Percentiles rank a stretch among this genome's conserved stretches.
phyloP scores from a whole-genome alignment of 2,329 filamentous ascomycete species.

The Neonectria magnoliae region DNA sequence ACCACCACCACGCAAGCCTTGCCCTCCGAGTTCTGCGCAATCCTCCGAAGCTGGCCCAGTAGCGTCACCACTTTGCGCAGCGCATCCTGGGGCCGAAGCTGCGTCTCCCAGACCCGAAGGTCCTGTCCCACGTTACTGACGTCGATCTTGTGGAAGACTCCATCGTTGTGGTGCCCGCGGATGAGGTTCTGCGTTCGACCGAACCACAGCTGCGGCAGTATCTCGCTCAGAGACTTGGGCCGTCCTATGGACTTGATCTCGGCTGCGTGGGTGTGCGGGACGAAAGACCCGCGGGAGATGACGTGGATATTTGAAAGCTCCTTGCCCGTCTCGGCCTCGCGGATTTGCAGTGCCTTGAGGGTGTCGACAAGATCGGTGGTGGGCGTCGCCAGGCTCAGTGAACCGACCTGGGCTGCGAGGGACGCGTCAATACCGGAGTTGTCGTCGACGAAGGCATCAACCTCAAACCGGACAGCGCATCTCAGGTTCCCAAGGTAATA shows the following conservation, averaged over 20 bases:
- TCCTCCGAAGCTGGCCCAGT: conserved; percentile 8
- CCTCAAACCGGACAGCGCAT: conserved; percentile 34
- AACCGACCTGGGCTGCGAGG: neutral
- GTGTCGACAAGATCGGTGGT: neutral
- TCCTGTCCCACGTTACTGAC: conserved; percentile 5
- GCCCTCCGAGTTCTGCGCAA: neutral
- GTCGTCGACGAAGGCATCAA: conserved; percentile 21
- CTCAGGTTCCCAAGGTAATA: conserved; percentile 31
- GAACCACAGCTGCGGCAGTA: conserved; percentile 43
- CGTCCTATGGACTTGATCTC: conserved; percentile 34
- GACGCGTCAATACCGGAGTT: neutral
- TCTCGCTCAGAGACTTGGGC: neutral
- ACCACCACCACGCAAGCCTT: conserved; percentile 17
- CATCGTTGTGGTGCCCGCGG: conserved; percentile 28
- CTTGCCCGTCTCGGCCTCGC: neutral
- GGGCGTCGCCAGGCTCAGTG: neutral
- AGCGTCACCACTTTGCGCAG: conserved; percentile 17
- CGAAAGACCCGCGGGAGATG: conserved; percentile 2
- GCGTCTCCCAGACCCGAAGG: conserved; percentile 20
- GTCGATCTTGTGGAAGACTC: conserved; percentile 24
- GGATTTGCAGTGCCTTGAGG: neutral
- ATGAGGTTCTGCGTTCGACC: conserved; percentile 42
- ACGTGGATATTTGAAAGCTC: neutral
- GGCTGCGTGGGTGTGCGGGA: conserved; percentile 17
- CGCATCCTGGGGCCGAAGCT: conserved; percentile 5